Evolutionary conservation across 2,329 filamentous ascomycete species (phyloP), one percentile per base, ranked within the genome.

Genomic region (Cryphonectria radicalis): DNA sequence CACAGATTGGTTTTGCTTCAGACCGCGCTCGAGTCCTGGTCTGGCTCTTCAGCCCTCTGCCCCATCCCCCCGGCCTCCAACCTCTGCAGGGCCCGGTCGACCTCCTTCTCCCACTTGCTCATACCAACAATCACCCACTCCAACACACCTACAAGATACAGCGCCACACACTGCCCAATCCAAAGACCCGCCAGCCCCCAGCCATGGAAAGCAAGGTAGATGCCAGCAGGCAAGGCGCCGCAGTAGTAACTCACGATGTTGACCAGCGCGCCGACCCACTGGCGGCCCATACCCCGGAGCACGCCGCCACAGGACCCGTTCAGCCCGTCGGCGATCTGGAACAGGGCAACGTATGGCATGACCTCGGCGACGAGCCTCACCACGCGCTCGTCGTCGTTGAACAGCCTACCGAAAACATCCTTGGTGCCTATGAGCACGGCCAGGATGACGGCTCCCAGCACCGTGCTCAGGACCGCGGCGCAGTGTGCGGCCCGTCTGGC

Each of bases 291-390:
- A 0, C 94, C 94, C 74, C 94, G 83, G 19, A 97, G 82, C 28
- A 90, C 89, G 1, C 94, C 94, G 1, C 94, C 94, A 77, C 94
- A 97, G 72, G 90, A 92, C 0, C 94, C 93, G 76, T 96, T 96
- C 46, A 97, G 82, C 0, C 94, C 94, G 78, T 97, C 94, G 0
- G 94, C 93, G 72, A 97, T 95, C 82, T 97, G 94, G 81, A 97
- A 97, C 2, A 97, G 84, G 0, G 94, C 94, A 0, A 97, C 94
- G 76, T 91, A 95, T 0, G 94, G 94, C 84, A 97, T 90, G 37
- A 97, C 92, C 22, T 91, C 83, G 0, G 91, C 89, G 0, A 94
- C 95, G 0, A 97, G 87, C 11, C 79, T 82, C 60, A 97, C 85
- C 0, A 97, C 94, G 0, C 86, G 81, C 28, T 88, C 81, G 75